These are phyloP conservation scores for Alternaria postmessia DNA, from an alignment of 2,329 filamentous ascomycete species.

Conservation along the genomic window DNA sequence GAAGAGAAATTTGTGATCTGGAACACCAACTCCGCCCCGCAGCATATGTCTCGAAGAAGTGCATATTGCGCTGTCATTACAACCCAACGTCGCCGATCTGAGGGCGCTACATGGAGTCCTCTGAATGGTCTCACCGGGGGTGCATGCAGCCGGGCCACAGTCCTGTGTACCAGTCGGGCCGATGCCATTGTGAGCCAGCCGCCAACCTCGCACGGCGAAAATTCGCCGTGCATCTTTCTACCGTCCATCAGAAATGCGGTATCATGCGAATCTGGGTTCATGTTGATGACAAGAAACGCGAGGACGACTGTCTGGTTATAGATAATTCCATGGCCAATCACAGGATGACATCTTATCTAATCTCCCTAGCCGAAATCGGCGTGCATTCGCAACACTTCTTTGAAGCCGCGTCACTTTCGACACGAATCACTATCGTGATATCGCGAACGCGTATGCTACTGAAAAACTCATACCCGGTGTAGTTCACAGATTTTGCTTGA, in stretches of 20 bases:
- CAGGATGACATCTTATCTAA: slow-evolving; percentile 2
- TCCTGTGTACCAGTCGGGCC: slow-evolving; percentile 12
- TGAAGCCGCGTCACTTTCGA: slow-evolving; percentile 13
- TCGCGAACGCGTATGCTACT: slow-evolving; percentile 19
- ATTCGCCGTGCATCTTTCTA: not conserved
- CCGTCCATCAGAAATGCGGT: not conserved
- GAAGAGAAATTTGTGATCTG: slow-evolving; percentile 6
- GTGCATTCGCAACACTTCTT: slow-evolving; percentile 2
- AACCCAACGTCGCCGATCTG: slow-evolving; percentile 12
- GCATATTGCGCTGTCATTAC: slow-evolving; percentile 8
- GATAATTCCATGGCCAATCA: not conserved
- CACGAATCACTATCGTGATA: slow-evolving; percentile 9
- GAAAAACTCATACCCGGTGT: not conserved
- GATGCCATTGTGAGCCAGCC: not conserved
- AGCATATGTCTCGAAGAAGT: slow-evolving; percentile 8
- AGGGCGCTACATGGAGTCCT: slow-evolving; percentile 22
- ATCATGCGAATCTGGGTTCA: not conserved
- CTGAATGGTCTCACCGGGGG: slow-evolving; percentile 20
- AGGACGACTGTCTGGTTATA: not conserved
- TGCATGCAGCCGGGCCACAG: slow-evolving; percentile 10
- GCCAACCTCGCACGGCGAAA: slow-evolving; percentile 5
- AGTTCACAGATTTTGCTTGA: not conserved
- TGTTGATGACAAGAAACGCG: not conserved
- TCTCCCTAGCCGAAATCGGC: slow-evolving; percentile 1
- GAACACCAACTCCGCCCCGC: slow-evolving; percentile 14